Evolutionary conservation across 768 basidiomycete species (phyloP), one percentile per base, ranked within the genome.

Genomic region (Boletellus sp.): DNA sequence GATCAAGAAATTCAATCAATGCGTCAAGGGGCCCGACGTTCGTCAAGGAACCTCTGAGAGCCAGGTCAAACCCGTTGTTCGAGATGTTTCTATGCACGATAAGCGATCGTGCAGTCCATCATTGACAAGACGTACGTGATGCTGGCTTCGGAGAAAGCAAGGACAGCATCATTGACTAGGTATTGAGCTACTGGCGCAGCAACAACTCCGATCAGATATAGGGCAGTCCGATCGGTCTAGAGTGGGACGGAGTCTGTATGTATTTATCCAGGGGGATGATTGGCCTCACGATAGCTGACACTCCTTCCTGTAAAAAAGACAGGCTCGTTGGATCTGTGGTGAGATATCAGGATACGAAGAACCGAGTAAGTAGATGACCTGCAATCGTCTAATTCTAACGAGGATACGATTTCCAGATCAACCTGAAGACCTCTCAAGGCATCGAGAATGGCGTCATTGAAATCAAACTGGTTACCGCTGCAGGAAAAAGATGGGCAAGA

Each of bases 141-240:
- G 47, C 81, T 78, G 3, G 80, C 86, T 39, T 73, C 69, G 26
- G 60, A 72, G 62, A 87, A 87, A 8, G 71, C 68, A 42, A 88
- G 61, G 6, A 71, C 53, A 1, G 85, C 74, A 17, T 71, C 72
- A 41, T 82, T 76, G 22, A 88, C 85, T 15, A 89, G 74, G 55
- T 74, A 70, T 64, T 87, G 86, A 3, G 81, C 78, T 24, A 84
- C 69, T 13, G 85, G 83, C 16, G 76, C 81, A 36, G 84, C 82
- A 26, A 87, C 83, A 4, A 79, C 83, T n/a, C 84, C 83, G 35
- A 87, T 82, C 43, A 87, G 73, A 66, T 78, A 85, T 22, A 89
- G 66, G 0, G 76, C 78, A 2, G 81, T 81, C 52, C 74, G 59
- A 62, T 87, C 87, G 2, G 80, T 83, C 79, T 85, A 35, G 19